phyloP scores from a whole-genome alignment of 805 yeast genomes.

The Kazachstania viticola region DNA sequence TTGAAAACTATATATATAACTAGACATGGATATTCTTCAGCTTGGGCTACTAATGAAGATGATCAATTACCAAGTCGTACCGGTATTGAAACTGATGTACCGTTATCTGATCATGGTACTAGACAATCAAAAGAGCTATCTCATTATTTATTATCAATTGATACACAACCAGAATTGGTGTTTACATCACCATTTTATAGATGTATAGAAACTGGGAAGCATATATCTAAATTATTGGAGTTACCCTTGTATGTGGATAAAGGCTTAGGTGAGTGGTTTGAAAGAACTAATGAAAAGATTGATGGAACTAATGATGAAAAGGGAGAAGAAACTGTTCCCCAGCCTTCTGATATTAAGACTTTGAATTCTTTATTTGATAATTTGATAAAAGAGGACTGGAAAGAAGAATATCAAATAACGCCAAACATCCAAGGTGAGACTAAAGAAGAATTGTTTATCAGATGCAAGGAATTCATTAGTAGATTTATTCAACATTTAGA shows the following conservation, averaged over 20 bases:
- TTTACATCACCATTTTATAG: constrained; percentile 81
- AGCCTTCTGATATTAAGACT: constrained; percentile 43
- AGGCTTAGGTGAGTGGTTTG: constrained; percentile 91
- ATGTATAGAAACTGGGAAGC: constrained; percentile 72
- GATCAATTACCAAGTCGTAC: constrained; percentile 52
- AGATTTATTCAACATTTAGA: constrained; percentile 49
- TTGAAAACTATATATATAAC: constrained; percentile 55
- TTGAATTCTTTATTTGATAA: constrained; percentile 45
- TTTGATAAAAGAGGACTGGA: constrained; percentile 36
- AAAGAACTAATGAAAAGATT: constrained; percentile 30
- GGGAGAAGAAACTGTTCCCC: constrained; percentile 45
- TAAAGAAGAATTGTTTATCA: constrained; percentile 50
- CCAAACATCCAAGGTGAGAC: constrained; percentile 69
- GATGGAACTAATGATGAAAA: too few species aligned
- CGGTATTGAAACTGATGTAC: constrained; percentile 82
- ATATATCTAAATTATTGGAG: constrained; percentile 49
- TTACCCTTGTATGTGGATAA: constrained; percentile 57
- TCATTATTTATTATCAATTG: constrained; percentile 37
- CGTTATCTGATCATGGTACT: constrained; percentile 77
- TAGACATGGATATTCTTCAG: constrained; percentile 84
- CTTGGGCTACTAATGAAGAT: constrained; percentile 38
- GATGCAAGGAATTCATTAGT: constrained; percentile 47
- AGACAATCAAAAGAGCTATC: constrained; percentile 80
- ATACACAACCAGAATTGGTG: constrained; percentile 57
- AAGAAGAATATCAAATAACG: constrained; percentile 33